Evolutionary conservation across 2,329 filamentous ascomycete genomes (phyloP).

Genomic region (Neonectria coccinea): DNA sequence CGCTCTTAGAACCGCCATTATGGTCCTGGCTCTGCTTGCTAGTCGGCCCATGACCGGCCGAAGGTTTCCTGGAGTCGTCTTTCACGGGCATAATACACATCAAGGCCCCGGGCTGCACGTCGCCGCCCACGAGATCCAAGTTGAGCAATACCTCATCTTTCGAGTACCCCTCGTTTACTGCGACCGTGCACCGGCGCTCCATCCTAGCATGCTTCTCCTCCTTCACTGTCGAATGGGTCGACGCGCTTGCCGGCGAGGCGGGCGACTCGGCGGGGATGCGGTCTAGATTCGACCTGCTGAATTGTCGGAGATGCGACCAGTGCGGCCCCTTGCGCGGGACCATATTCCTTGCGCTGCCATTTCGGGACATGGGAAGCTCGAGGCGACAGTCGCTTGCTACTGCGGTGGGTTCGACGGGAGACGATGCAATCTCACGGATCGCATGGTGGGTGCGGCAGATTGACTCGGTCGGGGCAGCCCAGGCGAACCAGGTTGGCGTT

Average conservation of each 20-base stretch:
- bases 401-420: conserved; percentile 32
- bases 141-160: conserved; percentile 85
- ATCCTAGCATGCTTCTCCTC: conserved; percentile 50
- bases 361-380: conserved; percentile 46
- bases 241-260: conserved; percentile 61
- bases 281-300: conserved; percentile 62
- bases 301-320: conserved; percentile 67
- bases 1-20: conserved; percentile 39
- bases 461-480: conserved; percentile 26
- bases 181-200: conserved; percentile 65
- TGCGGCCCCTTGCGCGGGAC: conserved; percentile 59
- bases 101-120: conserved; percentile 74
- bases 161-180: conserved; percentile 79
- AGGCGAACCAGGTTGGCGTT: conserved; percentile 19
- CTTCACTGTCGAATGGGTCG: conserved; percentile 61
- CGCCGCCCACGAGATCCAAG: conserved; percentile 73
- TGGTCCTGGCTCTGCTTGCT: conserved; percentile 50
- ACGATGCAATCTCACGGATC: conserved; percentile 34
- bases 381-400: conserved; percentile 37
- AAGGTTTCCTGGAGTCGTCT: conserved; percentile 57
- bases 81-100: conserved; percentile 77
- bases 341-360: conserved; percentile 43
- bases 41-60: conserved; percentile 46
- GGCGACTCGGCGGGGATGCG: conserved; percentile 54
- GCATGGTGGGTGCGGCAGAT: conserved; percentile 39